Percentiles rank a stretch among this genome's conserved stretches.
Conservation (phyloP, 202 grass and related monocot species). For the Sporobolus alterniflorus region DNA sequence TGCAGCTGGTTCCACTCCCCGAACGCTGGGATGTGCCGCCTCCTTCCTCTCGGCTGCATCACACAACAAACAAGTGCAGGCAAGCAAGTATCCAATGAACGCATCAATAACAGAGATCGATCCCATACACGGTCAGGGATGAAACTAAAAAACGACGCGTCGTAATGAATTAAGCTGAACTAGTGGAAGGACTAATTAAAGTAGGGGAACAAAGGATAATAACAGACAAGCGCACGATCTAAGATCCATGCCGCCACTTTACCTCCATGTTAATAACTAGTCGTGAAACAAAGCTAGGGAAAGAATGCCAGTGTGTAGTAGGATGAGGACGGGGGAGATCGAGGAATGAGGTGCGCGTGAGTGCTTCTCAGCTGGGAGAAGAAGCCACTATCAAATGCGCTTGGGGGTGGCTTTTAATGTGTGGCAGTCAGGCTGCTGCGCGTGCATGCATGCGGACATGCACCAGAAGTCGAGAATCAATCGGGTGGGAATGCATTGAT, state of each 20-base stretch:
- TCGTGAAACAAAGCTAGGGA: neutral
- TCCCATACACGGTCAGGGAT: neutral
- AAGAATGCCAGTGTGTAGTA: neutral
- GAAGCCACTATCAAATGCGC: neutral
- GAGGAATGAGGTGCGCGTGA: neutral
- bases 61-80: neutral
- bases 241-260: neutral
- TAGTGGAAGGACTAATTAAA: neutral
- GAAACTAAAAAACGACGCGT: neutral
- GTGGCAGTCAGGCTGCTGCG: neutral
- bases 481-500: neutral
- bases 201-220: neutral
- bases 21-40: conserved; percentile 59
- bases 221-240: neutral
- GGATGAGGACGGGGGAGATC: neutral
- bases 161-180: neutral
- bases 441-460: neutral
- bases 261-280: conserved; percentile 19
- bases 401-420: conserved; percentile 20
- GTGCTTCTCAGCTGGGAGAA: neutral
- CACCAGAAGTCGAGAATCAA: neutral
- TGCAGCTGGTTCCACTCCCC: conserved; percentile 66
- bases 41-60: conserved; percentile 36
- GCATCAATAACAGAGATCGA: neutral
- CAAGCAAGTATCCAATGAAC: neutral